Evolutionary conservation across 2,329 filamentous ascomycete genomes (phyloP), one percentile per base, ranked within the genome.

Genomic region (Pseudocercospora fuligena): DNA sequence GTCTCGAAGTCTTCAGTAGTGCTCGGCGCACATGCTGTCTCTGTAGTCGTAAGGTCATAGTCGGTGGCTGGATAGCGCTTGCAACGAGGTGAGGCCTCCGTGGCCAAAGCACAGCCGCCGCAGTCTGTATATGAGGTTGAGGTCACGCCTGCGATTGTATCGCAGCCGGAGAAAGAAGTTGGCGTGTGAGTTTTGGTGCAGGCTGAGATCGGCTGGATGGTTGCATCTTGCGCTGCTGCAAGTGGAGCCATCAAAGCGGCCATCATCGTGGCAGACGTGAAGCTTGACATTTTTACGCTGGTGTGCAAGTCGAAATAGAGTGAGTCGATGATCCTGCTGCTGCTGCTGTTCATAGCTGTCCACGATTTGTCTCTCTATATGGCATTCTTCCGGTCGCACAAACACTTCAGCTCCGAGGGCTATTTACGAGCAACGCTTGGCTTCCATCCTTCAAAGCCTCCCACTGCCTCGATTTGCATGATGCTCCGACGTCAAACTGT

Each of bases 391-490:
- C 9, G 16, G 25, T 56, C 11, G 51, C 51, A 56, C 27, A 29
- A 56, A 31, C 51, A 7, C 51, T 56, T 56, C 27, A 56, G 51
- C 51, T 56, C 27, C 23, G 25, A 56, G 23, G 51, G 27, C 51
- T 51, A 5, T 51, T 51, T 56, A 56, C 46, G 29, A 54, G 51
- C 25, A 40, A 33, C 33, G 23, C 60, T 51, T 61, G 43, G 47
- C 23, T 43, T 12, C 60, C 60, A 61, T 54, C 60, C 60, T 61
- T n/a, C 19, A 25, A 61, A 54, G 29, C 43, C 46, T 19, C 51
- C 53, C 51, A 56, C 27, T 33, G 11, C 25, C 51, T 56, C 51
- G 2, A 29, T 56, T 4, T 31, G 51, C 23, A 31, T 31, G 51
- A 27, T 56, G 25, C 27, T 56, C 51, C 51, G 8, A 56, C 23